These are phyloP conservation scores for Ceratobasidium sp. DNA, from an alignment of 1,284 basidiomycete species.

Conservation along the genomic window DNA sequence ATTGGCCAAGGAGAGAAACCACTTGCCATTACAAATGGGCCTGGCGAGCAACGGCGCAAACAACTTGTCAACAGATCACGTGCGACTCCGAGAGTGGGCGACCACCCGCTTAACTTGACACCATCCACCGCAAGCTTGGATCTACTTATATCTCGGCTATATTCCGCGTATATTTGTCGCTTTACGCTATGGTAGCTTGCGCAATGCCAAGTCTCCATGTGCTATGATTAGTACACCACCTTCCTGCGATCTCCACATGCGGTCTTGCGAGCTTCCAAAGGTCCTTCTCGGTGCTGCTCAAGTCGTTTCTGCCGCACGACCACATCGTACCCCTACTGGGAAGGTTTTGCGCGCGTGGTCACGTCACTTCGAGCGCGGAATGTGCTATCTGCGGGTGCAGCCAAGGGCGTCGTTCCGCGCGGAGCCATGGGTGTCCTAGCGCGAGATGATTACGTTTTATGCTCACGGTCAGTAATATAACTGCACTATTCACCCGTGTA, in stretches of 20 bases:
- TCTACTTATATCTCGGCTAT: no score
- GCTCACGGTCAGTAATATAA: not conserved
- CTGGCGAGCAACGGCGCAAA: no score
- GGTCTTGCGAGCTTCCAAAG: not conserved
- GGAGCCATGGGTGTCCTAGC: not conserved
- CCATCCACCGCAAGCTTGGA: no score
- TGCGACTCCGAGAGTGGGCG: no score
- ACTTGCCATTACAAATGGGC: no score
- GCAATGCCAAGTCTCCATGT: conserved; percentile 2
- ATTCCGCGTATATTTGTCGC: no score
- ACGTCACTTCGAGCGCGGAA: not conserved
- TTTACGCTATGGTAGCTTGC: not conserved
- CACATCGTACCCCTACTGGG: not conserved
- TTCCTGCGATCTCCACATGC: not conserved
- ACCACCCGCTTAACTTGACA: no score
- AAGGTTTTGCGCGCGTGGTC: not conserved
- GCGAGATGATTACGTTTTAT: not conserved
- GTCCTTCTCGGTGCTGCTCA: not conserved
- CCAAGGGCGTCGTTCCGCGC: not conserved
- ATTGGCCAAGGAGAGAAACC: no score
- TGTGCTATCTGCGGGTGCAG: not conserved
- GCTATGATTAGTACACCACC: not conserved
- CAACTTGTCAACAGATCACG: no score
- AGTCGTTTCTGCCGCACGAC: not conserved
- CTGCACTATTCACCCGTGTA: not conserved